These are phyloP conservation scores for Trichophyton schoenleinii DNA, from an alignment of 2,329 filamentous ascomycete genomes.

Conservation along the genomic window DNA sequence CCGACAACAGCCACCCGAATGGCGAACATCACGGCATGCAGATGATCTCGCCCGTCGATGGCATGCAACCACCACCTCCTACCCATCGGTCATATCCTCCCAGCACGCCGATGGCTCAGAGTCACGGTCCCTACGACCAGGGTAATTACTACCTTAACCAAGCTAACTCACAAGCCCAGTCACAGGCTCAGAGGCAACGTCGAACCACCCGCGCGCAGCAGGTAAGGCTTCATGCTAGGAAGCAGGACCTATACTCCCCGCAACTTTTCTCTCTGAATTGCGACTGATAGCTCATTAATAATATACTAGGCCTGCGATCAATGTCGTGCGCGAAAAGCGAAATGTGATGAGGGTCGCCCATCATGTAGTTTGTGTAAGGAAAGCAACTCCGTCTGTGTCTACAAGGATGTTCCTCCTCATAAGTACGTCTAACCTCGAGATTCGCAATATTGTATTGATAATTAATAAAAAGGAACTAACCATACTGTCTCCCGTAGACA, in stretches of 20 bases:
- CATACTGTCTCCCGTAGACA: conserved; percentile 19
- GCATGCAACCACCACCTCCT: conserved; percentile 18
- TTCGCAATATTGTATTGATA: background rate
- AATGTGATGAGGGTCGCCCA: conserved; percentile 77
- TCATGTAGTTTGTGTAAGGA: conserved; percentile 78
- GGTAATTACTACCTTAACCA: conserved; percentile 21
- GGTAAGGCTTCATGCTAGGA: conserved; percentile 17
- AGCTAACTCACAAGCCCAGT: conserved; percentile 14
- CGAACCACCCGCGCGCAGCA: conserved; percentile 31
- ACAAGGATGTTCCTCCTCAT: conserved; percentile 80
- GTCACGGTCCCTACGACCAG: conserved; percentile 22
- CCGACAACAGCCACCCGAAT: conserved; percentile 10
- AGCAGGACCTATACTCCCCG: background rate
- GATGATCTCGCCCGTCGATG: conserved; percentile 17
- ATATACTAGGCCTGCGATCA: conserved; percentile 66
- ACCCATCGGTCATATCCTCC: conserved; percentile 12
- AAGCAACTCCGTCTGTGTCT: conserved; percentile 70
- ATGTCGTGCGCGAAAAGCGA: conserved; percentile 76
- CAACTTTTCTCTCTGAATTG: too few species aligned
- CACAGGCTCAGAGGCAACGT: conserved; percentile 22
- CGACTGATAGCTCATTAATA: too few species aligned
- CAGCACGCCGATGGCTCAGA: conserved; percentile 14
- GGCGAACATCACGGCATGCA: conserved; percentile 22
- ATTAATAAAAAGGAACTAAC: conserved; percentile 13
- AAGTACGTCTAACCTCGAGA: conserved; percentile 48